Conservation (phyloP, 2,329 filamentous ascomycete genomes). For the Orbilia brochopaga region DNA sequence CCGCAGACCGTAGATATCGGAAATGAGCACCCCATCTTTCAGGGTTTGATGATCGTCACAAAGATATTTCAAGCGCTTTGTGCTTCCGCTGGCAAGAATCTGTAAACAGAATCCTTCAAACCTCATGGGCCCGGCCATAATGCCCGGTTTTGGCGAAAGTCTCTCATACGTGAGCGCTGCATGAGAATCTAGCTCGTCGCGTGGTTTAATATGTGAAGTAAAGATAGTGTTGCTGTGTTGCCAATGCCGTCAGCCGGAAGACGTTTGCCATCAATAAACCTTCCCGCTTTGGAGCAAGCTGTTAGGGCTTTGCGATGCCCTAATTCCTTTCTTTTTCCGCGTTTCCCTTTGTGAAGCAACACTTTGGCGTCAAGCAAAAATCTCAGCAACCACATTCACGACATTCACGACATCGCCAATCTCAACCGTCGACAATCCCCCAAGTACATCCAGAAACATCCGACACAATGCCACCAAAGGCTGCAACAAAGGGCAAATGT, state of each 20-base stretch:
- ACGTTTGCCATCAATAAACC: slow-evolving; percentile 9
- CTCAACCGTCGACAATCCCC: slow-evolving; percentile 39
- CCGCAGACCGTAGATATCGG: too few relatives aligned
- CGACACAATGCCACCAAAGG: slow-evolving; percentile 50
- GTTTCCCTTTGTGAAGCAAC: slow-evolving; percentile 38
- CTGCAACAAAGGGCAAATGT: slow-evolving; percentile 48
- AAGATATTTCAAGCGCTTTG: too few relatives aligned
- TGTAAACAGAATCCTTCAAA: too few relatives aligned
- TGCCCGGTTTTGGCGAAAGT: not conserved
- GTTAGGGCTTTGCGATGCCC: slow-evolving; percentile 38
- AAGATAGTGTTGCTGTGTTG: not conserved
- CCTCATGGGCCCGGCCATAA: too few relatives aligned
- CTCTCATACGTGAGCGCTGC: not conserved
- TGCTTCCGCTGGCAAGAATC: too few relatives aligned
- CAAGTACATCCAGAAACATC: slow-evolving; percentile 23
- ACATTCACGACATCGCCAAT: slow-evolving; percentile 44
- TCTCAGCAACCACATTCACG: slow-evolving; percentile 38
- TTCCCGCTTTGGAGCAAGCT: slow-evolving; percentile 9
- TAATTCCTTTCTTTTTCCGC: slow-evolving; percentile 45
- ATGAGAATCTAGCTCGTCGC: not conserved
- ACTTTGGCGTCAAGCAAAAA: slow-evolving; percentile 12
- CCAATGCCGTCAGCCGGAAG: not conserved
- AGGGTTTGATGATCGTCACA: too few relatives aligned
- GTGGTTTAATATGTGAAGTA: not conserved
- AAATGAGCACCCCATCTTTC: too few relatives aligned